Conservation (phyloP, 495 filamentous ascomycete genomes). For the Podospora pseudocomata region DNA sequence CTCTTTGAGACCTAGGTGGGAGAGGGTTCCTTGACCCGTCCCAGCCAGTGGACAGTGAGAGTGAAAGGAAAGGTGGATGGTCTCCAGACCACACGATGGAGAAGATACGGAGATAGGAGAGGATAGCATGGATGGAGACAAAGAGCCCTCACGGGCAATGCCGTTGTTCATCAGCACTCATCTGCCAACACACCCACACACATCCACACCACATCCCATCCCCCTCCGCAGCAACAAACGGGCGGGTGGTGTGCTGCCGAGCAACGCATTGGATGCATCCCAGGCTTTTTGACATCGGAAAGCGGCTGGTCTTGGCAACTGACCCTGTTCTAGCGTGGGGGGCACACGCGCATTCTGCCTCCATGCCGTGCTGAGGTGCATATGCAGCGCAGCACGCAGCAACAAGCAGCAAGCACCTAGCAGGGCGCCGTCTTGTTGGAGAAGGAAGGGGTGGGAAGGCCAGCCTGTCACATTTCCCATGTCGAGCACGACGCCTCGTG, state of each 20-base stretch:
- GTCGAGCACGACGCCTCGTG: constrained; percentile 2
- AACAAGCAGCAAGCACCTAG: neutral
- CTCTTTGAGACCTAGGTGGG: neutral
- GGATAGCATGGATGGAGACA: neutral
- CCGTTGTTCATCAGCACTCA: neutral
- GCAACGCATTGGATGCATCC: constrained; percentile 13
- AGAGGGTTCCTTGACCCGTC: neutral
- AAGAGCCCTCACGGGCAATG: neutral
- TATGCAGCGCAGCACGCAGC: neutral
- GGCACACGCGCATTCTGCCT: neutral
- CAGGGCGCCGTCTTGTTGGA: neutral
- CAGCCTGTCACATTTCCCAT: constrained; percentile 3
- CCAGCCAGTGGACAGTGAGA: neutral
- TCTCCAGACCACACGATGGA: too few species aligned
- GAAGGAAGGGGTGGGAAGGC: neutral
- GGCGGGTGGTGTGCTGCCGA: constrained; percentile 5
- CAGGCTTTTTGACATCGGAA: constrained; percentile 7
- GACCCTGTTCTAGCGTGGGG: constrained; percentile 5
- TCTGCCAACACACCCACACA: neutral
- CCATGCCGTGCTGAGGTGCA: constrained; percentile 2
- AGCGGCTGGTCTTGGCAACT: constrained; percentile 13
- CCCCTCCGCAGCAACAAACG: neutral
- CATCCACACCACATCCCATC: neutral
- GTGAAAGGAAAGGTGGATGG: too few species aligned
- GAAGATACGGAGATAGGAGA: neutral